These are phyloP conservation scores for Coemansia sp. DNA, from an alignment of 192 early-diverging fungal genomes.

Conservation along the genomic window DNA sequence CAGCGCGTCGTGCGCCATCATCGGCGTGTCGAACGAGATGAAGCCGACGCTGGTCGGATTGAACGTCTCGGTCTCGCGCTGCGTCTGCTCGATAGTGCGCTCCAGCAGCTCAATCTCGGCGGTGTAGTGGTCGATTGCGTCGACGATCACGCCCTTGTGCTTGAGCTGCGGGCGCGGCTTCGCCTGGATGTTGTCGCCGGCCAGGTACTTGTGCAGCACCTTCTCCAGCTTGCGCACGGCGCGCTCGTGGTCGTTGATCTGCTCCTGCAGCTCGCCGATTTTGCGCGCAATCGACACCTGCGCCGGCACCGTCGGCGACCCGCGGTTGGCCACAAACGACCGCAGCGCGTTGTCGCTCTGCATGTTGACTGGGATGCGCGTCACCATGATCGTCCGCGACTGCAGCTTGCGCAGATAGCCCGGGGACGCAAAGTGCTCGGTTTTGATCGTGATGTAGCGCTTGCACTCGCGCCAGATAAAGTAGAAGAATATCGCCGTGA, in stretches of 20 bases:
- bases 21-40: conserved; percentile 61
- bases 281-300: conserved; percentile 65
- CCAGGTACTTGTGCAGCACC: conserved; percentile 57
- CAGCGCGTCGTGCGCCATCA: conserved; percentile 43
- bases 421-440: conserved; percentile 58
- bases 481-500: conserved; percentile 54
- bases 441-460: conserved; percentile 52
- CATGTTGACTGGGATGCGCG: conserved; percentile 56
- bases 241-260: conserved; percentile 61
- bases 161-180: conserved; percentile 47
- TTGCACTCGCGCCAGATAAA: conserved; percentile 55
- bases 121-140: conserved; percentile 70
- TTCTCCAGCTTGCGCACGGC: conserved; percentile 63
- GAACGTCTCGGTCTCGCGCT: conserved; percentile 47
- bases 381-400: conserved; percentile 64
- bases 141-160: conserved; percentile 51
- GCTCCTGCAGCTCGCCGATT: conserved; percentile 60
- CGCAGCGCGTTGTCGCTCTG: conserved; percentile 56
- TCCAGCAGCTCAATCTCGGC: conserved; percentile 57
- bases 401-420: conserved; percentile 61
- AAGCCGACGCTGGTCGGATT: conserved; percentile 66
- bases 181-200: conserved; percentile 9
- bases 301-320: conserved; percentile 42
- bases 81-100: conserved; percentile 52
- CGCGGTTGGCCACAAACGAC: conserved; percentile 47